phyloP scores from a whole-genome alignment of 2,329 filamentous ascomycete genomes.

The Pleomassaria siparia region DNA sequence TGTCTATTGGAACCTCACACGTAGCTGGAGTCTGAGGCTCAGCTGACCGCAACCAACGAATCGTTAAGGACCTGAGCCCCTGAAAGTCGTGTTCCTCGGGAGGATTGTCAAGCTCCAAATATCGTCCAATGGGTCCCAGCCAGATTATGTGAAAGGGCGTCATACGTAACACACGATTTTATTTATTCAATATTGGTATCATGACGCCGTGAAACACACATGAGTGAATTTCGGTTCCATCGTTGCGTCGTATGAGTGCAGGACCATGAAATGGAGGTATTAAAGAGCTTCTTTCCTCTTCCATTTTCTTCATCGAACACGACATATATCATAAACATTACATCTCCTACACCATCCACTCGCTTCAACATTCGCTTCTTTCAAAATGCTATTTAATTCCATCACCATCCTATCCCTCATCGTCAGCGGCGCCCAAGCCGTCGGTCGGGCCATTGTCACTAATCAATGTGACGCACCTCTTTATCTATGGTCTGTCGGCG shows the following conservation, averaged over 20 bases:
- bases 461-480: conserved; percentile 32
- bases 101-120: neutral
- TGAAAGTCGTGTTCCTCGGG: neutral
- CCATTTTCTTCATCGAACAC: neutral
- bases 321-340: neutral
- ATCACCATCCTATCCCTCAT: conserved; percentile 13
- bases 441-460: conserved; percentile 33
- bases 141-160: too few relatives aligned
- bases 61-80: neutral
- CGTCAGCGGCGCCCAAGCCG: conserved; percentile 14
- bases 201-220: too few relatives aligned
- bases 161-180: too few relatives aligned
- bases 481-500: conserved; percentile 35
- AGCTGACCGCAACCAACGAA: neutral
- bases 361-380: neutral
- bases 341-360: neutral
- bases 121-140: neutral
- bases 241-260: neutral
- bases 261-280: neutral
- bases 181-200: too few relatives aligned
- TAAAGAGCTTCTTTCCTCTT: too few relatives aligned
- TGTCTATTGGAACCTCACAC: neutral
- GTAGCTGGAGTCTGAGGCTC: neutral
- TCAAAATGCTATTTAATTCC: conserved; percentile 17
- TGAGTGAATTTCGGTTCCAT: neutral